phyloP scores from a whole-genome alignment of 176 grass and related monocot species.

The Cymbopogon citratus region DNA sequence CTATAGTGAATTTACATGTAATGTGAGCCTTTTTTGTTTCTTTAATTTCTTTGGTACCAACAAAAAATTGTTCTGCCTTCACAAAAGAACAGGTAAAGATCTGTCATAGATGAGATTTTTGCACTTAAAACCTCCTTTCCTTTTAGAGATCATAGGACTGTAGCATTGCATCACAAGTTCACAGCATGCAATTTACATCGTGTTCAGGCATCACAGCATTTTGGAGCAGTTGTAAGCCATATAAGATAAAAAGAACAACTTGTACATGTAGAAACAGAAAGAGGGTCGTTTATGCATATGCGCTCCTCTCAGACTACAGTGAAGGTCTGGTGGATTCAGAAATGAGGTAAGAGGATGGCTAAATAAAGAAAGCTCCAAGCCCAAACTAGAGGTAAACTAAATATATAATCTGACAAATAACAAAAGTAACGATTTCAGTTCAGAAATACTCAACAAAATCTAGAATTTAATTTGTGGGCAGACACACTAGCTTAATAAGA shows the following conservation, averaged over 20 bases:
- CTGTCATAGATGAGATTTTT: background rate
- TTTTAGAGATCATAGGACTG: background rate
- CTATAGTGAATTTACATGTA: background rate
- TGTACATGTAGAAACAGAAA: background rate
- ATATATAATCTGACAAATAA: too few relatives aligned
- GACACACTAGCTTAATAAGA: too few relatives aligned
- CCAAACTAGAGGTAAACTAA: too few relatives aligned
- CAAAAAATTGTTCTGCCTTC: background rate
- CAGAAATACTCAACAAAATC: too few relatives aligned
- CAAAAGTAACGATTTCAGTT: too few relatives aligned
- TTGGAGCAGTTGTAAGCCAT: background rate
- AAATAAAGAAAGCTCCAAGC: too few relatives aligned
- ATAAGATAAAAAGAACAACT: background rate
- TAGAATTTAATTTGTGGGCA: too few relatives aligned
- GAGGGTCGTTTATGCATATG: background rate
- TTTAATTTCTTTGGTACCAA: slow-evolving; percentile 1
- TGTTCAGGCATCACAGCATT: background rate
- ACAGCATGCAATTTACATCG: background rate
- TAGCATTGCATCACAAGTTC: background rate
- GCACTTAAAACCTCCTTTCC: background rate
- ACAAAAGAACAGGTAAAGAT: background rate
- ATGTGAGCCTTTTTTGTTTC: background rate
- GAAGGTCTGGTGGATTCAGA: too few relatives aligned
- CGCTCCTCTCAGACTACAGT: too few relatives aligned
- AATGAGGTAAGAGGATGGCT: too few relatives aligned